Evolutionary conservation across 2,329 filamentous ascomycete species (phyloP).

Genomic region (Colletotrichum sp.): DNA sequence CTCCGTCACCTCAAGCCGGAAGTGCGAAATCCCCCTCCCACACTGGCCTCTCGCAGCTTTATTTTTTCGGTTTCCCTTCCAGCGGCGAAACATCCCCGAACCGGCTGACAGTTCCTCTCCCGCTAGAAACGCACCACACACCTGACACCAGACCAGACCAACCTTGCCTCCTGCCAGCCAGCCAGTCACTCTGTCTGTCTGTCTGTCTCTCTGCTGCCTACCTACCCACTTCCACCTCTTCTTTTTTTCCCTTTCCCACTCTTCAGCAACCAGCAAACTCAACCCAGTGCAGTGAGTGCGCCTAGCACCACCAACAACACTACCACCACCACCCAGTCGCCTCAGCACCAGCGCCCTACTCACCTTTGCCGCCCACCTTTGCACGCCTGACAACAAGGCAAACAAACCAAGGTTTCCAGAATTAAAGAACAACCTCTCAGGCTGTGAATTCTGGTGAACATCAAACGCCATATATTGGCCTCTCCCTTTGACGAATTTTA

Average conservation of each 20-base stretch:
- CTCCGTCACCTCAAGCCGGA: not conserved
- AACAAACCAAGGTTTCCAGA: not conserved
- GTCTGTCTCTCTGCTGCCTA: not conserved
- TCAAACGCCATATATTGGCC: constrained; percentile 9
- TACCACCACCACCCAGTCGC: constrained; percentile 19
- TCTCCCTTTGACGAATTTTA: constrained; percentile 39
- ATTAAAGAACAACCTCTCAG: not conserved
- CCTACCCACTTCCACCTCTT: constrained; percentile 12
- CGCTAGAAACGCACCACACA: constrained; percentile 2
- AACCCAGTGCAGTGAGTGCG: constrained; percentile 11
- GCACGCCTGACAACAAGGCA: constrained; percentile 2
- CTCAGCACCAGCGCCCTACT: not conserved
- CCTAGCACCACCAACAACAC: constrained; percentile 22
- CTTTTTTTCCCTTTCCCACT: constrained; percentile 22
- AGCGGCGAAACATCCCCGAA: constrained; percentile 5
- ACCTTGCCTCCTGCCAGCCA: not conserved
- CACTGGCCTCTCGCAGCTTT: not conserved
- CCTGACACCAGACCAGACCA: not conserved
- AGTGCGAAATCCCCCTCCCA: constrained; percentile 1
- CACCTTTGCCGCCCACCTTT: not conserved
- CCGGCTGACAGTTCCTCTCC: constrained; percentile 5
- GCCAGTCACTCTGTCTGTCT: not conserved
- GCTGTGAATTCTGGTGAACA: not conserved
- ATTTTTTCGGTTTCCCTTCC: not conserved
- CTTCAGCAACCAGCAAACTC: constrained; percentile 23